Conservation (phyloP, 2,329 filamentous ascomycete genomes). For the Cladosporium sp. region DNA sequence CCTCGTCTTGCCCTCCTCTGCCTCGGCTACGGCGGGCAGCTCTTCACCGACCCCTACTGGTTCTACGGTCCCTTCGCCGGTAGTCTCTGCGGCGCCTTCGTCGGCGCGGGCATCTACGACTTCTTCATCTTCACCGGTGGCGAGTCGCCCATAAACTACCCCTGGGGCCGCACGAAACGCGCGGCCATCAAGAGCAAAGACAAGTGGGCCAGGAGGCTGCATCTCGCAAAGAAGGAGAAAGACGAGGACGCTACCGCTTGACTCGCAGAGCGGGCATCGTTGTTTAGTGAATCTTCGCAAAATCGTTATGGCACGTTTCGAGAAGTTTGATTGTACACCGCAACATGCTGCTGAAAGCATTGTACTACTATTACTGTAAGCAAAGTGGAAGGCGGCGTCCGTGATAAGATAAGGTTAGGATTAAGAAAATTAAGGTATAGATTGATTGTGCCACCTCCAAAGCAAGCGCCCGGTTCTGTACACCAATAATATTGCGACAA, state of each 20-base stretch:
- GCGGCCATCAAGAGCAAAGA: conserved; percentile 20
- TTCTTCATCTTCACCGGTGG: conserved; percentile 44
- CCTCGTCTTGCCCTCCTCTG: conserved; percentile 42
- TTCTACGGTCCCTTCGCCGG: conserved; percentile 43
- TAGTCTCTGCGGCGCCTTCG: conserved; percentile 35
- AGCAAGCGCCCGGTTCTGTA: no score
- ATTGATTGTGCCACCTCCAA: no score
- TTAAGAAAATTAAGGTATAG: no score
- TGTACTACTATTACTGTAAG: no score
- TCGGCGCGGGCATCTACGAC: conserved; percentile 45
- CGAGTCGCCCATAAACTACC: conserved; percentile 48
- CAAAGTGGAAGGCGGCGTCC: no score
- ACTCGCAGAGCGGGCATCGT: neutral
- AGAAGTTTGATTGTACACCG: no score
- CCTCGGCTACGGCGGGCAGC: conserved; percentile 37
- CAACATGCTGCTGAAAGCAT: no score
- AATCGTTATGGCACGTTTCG: no score
- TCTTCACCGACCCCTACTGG: conserved; percentile 39
- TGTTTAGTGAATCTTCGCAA: neutral
- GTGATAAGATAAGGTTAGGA: no score
- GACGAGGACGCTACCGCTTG: neutral
- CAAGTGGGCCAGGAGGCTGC: conserved; percentile 22
- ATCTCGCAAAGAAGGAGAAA: conserved; percentile 11
- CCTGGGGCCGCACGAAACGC: conserved; percentile 25
- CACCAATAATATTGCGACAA: no score